Evolutionary conservation across 139 green algal species (phyloP).

Genomic region (Zygnema circumcarinatum): DNA sequence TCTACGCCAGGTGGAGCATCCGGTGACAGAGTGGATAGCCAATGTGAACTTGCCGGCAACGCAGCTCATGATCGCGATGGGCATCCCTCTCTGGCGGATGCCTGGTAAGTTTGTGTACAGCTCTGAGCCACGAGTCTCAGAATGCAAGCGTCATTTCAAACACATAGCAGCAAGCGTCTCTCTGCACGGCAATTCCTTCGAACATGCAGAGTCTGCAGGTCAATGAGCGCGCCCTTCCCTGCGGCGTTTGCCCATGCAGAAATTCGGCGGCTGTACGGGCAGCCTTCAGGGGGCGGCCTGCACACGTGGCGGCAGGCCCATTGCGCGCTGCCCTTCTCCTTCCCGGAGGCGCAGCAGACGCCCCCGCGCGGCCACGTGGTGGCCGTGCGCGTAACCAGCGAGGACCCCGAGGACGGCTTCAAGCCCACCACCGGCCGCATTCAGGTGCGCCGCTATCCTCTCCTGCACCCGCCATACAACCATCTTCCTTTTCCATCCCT

Average conservation of each 20-base stretch:
- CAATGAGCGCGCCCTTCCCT: too few species aligned
- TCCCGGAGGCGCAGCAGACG: slow-evolving; percentile 65
- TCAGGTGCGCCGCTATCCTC: too few species aligned
- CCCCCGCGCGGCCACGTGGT: slow-evolving; percentile 76
- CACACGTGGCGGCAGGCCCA: slow-evolving; percentile 20
- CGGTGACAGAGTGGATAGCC: slow-evolving; percentile 96
- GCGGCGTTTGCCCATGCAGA: too few species aligned
- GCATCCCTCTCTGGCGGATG: slow-evolving; percentile 81
- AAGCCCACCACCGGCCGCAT: slow-evolving; percentile 89
- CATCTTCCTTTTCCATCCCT: too few species aligned
- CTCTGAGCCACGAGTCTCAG: too few species aligned
- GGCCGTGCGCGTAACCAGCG: slow-evolving; percentile 90
- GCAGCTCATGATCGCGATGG: slow-evolving; percentile 92
- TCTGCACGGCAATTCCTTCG: too few species aligned
- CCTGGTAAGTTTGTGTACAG: slow-evolving; percentile 80
- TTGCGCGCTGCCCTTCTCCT: slow-evolving; percentile 71
- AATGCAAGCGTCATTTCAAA: too few species aligned
- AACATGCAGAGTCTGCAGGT: too few species aligned
- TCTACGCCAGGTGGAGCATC: slow-evolving; percentile 93
- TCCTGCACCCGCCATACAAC: too few species aligned
- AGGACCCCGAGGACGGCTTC: slow-evolving; percentile 96
- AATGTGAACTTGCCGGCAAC: slow-evolving; percentile 87
- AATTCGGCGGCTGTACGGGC: slow-evolving; percentile 80
- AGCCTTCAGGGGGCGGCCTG: slow-evolving; percentile 33
- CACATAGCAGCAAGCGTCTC: too few species aligned